Evolutionary conservation across 2,329 filamentous ascomycete genomes (phyloP), one percentile per base, ranked within the genome.

Genomic region (Fusarium nisikadoi): DNA sequence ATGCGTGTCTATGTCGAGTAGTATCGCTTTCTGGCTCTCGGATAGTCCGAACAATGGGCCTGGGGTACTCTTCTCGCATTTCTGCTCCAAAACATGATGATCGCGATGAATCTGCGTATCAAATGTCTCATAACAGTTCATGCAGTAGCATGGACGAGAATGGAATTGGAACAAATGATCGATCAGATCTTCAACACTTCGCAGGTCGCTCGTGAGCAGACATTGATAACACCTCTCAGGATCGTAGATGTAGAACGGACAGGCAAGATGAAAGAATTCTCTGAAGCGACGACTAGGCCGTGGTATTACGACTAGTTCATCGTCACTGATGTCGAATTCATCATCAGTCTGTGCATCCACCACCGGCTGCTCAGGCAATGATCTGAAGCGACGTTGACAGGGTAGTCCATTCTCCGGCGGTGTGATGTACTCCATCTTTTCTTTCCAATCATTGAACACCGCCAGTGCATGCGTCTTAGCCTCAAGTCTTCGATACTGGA

Each of bases 161-260:
- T 64, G 54, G 16, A 3, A 39, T 6, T 35, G 33, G 17, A 59
- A 43, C 9, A 64, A 19, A 42, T 64, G 61, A 3, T 64, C 38
- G 9, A 39, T 39, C 4, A 64, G 16, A 13, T 35, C 25, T 6
- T 52, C 35, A 5, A 46, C 35, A 7, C 19, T 41, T 33, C 13
- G 45, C 4, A 59, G 31, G 10, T 52, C 11, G 27, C 58, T 19
- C 10, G 31, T n/a, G 23, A 50, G 23, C 6, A 46, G 46, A 27
- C 61, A 64, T 16, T 27, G 17, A 17, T 39, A 27, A 17, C 45
- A 52, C 16, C 46, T 14, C 8, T 52, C n/a, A 11, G 61, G 38
- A 14, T 41, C 17, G 9, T 25, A 59, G n/a, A 46, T 3, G 16
- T 59, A 33, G 11, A 59, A 63, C 1, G 61, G 61, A 5, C 61